Base-by-base conservation (phyloP, 2,329 filamentous ascomycete species). In the Talaromyces pinophilus region DNA sequence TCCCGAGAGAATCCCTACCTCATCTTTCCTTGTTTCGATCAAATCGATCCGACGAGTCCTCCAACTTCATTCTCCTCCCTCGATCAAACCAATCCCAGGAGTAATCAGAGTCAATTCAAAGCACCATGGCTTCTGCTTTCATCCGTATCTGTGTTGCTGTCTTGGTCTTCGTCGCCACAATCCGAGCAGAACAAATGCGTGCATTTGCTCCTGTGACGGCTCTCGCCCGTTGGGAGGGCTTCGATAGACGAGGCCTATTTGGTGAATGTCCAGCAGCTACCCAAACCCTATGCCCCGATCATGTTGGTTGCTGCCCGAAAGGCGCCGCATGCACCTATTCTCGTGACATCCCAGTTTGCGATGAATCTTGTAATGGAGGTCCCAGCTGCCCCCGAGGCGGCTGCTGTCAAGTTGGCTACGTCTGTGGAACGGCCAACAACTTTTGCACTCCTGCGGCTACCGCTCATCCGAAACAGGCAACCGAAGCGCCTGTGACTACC, bases 281-380 rank as follows among this genome's bases (percentile, higher is more conserved):
- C 15, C 62, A 64, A 30, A 64, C 66, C 19, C 17, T 63, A 28
- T 67, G 66, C 35, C 5, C 62, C 22, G 66, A 67, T 33, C 46
- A 63, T 25, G 22, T 64, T 15, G 66, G 66, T 42, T 67, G 66
- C n/a, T 67, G 66, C 30, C 66, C 66, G 5, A 55, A 8, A 3
- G 66, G 66, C 17, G 66, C 57, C n/a, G 66, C 62, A 6, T 67
- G 62, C 57, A 67, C 66, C 13, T 65, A 67, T 33, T 67, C 66
- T 10, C 33, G 55, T 17, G 30, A 46, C 22, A 40, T 62, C 6
- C 57, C 66, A 5, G 66, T 67, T 19, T 67, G 66, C n/a, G 57
- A 64, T 5, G 50, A 64, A 55, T 52, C 62, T 28, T 67, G 66
- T 40, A 63, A 59, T 3, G 57, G 46, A 19, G 66, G 66, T 2